Conservation (phyloP, 805 yeast species). For the Hyphopichia homilentoma region DNA sequence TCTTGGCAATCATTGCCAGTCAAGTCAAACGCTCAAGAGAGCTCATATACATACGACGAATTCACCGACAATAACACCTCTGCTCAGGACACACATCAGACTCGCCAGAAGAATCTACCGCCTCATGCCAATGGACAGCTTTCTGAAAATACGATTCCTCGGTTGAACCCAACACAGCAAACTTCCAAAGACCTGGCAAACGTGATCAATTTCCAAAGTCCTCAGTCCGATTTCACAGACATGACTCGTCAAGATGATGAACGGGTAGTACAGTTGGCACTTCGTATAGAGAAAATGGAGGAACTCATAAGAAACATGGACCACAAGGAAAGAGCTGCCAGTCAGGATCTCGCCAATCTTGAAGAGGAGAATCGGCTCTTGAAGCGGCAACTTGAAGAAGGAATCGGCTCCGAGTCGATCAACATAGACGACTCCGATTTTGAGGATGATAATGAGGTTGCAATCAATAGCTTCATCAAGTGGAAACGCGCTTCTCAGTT, state of each 20-base stretch:
- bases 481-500: conserved; percentile 40
- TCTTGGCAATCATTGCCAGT: too few species aligned
- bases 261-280: conserved; percentile 1
- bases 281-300: conserved; percentile 10
- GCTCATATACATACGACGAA: conserved; percentile 34
- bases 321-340: conserved; percentile 2
- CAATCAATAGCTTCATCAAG: conserved; percentile 21
- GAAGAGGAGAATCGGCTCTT: conserved; percentile 11
- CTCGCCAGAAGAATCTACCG: background rate
- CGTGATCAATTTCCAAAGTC: too few species aligned
- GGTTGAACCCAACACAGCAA: background rate
- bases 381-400: conserved; percentile 7
- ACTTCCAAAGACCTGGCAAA: too few species aligned
- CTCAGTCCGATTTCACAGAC: background rate
- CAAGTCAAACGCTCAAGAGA: conserved; percentile 10
- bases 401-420: conserved; percentile 1
- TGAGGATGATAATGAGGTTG: conserved; percentile 13
- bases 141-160: conserved; percentile 1
- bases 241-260: background rate
- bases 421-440: conserved; percentile 19
- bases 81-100: too few species aligned
- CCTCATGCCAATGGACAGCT: background rate
- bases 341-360: conserved; percentile 13
- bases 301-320: conserved; percentile 11
- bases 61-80: too few species aligned